These are phyloP conservation scores for Apiospora hydei DNA, from an alignment of 2,329 filamentous ascomycete species.

Conservation along the genomic window DNA sequence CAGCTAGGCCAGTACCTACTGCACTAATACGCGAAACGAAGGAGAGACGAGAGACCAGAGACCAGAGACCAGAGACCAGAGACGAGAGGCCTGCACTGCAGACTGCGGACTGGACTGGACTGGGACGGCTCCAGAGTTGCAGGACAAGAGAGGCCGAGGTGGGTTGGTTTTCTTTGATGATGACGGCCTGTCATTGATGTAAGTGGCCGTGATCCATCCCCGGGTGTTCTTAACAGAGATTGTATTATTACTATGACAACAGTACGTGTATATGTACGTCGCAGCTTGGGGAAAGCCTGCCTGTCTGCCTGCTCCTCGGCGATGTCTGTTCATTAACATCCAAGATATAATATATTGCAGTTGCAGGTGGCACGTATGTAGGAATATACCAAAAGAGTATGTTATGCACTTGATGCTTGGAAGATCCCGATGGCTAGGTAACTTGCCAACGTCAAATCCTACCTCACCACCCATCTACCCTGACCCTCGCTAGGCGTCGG, in stretches of 20 bases:
- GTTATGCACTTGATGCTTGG: background rate
- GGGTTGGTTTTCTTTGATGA: background rate
- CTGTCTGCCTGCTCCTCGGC: background rate
- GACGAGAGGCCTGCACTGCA: background rate
- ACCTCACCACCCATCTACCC: background rate
- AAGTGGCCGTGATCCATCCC: background rate
- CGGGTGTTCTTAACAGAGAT: background rate
- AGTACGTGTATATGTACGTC: background rate
- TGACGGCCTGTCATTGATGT: constrained; percentile 7
- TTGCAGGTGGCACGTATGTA: background rate
- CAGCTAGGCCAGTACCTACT: background rate
- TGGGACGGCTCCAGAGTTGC: background rate
- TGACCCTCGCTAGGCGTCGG: too few relatives aligned
- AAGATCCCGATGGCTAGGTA: constrained; percentile 1
- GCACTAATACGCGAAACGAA: background rate
- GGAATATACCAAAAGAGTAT: background rate
- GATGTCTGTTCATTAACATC: background rate
- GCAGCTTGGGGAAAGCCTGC: background rate
- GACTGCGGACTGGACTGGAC: too few relatives aligned
- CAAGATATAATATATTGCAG: background rate
- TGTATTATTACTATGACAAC: background rate
- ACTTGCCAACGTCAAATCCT: background rate
- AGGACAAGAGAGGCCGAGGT: background rate
- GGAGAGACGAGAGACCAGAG: background rate
- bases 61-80: background rate